Evolutionary conservation across 2,329 filamentous ascomycete genomes (phyloP).

Genomic region (Hypoxylon sp.): DNA sequence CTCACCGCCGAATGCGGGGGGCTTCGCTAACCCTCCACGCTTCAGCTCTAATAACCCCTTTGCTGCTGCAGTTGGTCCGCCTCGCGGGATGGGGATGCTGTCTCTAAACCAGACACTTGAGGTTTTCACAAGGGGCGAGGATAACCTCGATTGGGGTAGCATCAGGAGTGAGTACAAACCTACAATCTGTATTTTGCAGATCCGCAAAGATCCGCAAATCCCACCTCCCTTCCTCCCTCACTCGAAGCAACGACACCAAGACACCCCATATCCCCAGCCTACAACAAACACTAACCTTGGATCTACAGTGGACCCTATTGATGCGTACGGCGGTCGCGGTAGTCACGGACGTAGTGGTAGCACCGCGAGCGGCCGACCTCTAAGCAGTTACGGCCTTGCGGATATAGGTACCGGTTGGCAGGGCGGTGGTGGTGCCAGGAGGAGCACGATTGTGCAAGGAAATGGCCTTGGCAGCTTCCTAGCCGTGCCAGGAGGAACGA

Average conservation of each 20-base stretch:
- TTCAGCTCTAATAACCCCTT: slow-evolving; percentile 71
- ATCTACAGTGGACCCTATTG: slow-evolving; percentile 48
- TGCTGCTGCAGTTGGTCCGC: slow-evolving; percentile 50
- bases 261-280: no score
- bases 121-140: slow-evolving; percentile 67
- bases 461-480: slow-evolving; percentile 62
- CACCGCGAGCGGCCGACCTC: slow-evolving; percentile 51
- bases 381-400: slow-evolving; percentile 66
- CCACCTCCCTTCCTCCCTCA: no score
- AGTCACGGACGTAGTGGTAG: slow-evolving; percentile 44
- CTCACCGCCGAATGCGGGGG: slow-evolving; percentile 38
- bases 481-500: slow-evolving; percentile 54
- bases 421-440: slow-evolving; percentile 57
- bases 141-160: slow-evolving; percentile 67
- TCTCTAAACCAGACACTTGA: slow-evolving; percentile 62
- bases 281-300: slow-evolving; percentile 18
- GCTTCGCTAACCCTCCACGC: slow-evolving; percentile 47
- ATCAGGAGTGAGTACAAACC: slow-evolving; percentile 49
- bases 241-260: no score
- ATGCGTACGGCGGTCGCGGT: slow-evolving; percentile 31
- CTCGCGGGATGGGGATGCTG: slow-evolving; percentile 44
- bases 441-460: slow-evolving; percentile 61
- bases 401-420: slow-evolving; percentile 63
- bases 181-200: neutral
- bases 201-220: neutral